Conservation (phyloP, 257 asterid genomes). For the Solanum piurae region DNA sequence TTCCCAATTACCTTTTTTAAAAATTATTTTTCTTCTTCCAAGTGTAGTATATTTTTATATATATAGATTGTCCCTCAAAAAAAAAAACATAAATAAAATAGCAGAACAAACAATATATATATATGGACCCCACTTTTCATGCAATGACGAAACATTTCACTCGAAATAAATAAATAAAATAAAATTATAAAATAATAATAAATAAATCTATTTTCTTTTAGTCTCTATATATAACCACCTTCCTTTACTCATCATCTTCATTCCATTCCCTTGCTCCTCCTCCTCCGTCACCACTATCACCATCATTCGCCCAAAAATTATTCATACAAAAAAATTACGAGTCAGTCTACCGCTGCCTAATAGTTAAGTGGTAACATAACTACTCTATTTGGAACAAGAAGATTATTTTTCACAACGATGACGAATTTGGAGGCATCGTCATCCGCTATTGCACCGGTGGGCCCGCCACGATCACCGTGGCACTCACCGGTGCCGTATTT, state of each 20-base stretch:
- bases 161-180: background rate
- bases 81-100: background rate
- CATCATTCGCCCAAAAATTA: background rate
- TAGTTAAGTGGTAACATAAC: background rate
- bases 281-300: background rate
- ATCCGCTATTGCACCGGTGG: slow-evolving; percentile 8
- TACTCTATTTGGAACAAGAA: background rate
- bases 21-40: background rate
- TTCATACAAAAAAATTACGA: background rate
- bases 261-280: background rate
- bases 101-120: slow-evolving; percentile 1
- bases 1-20: background rate
- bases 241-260: slow-evolving; percentile 3
- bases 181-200: background rate
- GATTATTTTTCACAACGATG: background rate
- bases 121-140: slow-evolving; percentile 27
- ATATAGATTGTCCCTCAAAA: background rate
- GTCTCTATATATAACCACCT: slow-evolving; percentile 15
- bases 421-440: slow-evolving; percentile 14
- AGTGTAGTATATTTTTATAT: background rate
- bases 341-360: background rate
- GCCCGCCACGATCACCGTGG: slow-evolving; percentile 54
- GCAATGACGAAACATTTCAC: slow-evolving; percentile 45
- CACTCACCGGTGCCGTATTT: slow-evolving; percentile 93
- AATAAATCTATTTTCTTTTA: background rate